Evolutionary conservation across 352 stramenopile species (phyloP), one percentile per base, ranked within the genome.

Genomic region (Aphanomyces astaci): DNA sequence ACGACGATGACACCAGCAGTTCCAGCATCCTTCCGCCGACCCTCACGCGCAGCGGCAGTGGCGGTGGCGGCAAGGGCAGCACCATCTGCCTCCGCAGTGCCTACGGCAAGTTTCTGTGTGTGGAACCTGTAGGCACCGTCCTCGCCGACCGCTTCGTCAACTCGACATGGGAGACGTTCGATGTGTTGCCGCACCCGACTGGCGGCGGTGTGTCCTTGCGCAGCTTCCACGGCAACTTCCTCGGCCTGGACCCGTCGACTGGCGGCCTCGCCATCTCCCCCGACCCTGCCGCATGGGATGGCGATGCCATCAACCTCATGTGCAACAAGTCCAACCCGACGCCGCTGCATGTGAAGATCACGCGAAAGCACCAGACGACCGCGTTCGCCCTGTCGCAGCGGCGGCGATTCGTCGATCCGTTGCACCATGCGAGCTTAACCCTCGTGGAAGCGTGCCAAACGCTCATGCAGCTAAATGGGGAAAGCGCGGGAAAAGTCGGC

Each of bases 161-260:
- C 73, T 94, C 86, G 66, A 94, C 86, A 31, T 94, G 86, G 86
- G 86, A 94, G 62, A 94, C 86, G n/a, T 92, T 94, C 74, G 80
- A 89, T 64, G 78, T 91, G 27, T 76, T 92, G 62, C 82, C 86
- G 40, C 79, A 86, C 46, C 78, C 55, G 67, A 22, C 30, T 15
- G 49, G 22, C 30, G 78, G 76, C 17, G 81, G 81, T 46, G 79
- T 94, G 53, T 83, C 83, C 64, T 75, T 94, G 52, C 78, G 80
- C 43, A 85, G 83, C 57, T 94, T 89, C 55, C 86, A 94, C 49
- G 86, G 86, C 22, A 84, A 81, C 55, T 94, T 90, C 69, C 51
- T 94, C 46, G 78, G 82, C 57, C 85, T 94, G 24, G 81, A 94
- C 39, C 67, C 75, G 31, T 67, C 79, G 11, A 63, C 68, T 10